These are phyloP conservation scores for Trichophaea hybrida DNA, from an alignment of 2,329 filamentous ascomycete species.

Conservation along the genomic window DNA sequence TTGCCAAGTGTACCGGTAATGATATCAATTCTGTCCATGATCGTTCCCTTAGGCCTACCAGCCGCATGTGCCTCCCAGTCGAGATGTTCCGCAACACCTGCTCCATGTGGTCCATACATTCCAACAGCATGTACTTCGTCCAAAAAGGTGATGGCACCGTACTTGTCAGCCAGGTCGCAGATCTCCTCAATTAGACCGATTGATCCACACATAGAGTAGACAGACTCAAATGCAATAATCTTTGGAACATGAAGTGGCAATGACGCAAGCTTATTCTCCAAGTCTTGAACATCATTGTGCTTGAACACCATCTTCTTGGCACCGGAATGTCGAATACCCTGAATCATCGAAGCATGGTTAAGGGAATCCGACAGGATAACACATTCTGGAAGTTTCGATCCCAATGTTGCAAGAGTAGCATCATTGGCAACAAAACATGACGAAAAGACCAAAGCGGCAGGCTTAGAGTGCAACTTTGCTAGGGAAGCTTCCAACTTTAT, in stretches of 20 bases:
- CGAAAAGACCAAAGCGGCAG: conserved; percentile 83
- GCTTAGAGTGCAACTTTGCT: conserved; percentile 80
- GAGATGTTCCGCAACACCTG: conserved; percentile 91
- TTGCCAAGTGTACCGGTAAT: conserved; percentile 96
- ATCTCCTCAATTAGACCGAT: conserved; percentile 93
- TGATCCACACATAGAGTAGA: conserved; percentile 98
- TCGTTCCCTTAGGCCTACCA: conserved; percentile 60
- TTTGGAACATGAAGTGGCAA: conserved; percentile 77
- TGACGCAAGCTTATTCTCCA: conserved; percentile 82
- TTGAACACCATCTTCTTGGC: conserved; percentile 98
- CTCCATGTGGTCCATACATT: conserved; percentile 94
- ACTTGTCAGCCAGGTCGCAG: conserved; percentile 91
- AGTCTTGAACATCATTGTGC: conserved; percentile 87
- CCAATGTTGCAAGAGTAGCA: conserved; percentile 88
- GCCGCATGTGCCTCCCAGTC: conserved; percentile 76
- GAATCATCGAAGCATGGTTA: conserved; percentile 99
- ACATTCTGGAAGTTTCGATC: conserved; percentile 88
- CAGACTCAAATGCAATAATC: conserved; percentile 96
- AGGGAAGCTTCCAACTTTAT: conserved; percentile 67
- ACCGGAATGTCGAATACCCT: conserved; percentile 92
- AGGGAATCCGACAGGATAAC: conserved; percentile 95
- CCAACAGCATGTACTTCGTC: conserved; percentile 98
- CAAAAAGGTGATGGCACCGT: conserved; percentile 91
- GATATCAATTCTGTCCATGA: conserved; percentile 95
- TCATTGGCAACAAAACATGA: conserved; percentile 99